phyloP scores from a whole-genome alignment of 441 rosid species.

The Brassica balearica region DNA sequence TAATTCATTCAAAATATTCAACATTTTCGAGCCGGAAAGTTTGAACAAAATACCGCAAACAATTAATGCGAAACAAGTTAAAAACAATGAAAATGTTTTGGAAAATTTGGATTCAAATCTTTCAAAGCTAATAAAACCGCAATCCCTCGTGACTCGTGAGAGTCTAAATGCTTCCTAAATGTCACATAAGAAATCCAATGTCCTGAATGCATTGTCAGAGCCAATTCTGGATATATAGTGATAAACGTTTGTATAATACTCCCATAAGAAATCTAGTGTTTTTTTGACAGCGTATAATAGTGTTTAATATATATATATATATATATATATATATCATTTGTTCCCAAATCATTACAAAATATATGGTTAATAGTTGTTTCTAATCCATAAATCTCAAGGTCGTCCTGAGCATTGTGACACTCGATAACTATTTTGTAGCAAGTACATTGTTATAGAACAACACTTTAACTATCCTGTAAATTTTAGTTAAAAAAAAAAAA shows the following conservation, averaged over 20 bases:
- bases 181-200: neutral
- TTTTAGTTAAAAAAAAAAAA: no score
- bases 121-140: neutral
- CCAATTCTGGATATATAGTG: neutral
- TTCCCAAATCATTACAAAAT: neutral
- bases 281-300: neutral
- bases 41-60: neutral
- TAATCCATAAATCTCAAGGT: neutral
- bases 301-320: neutral
- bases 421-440: neutral
- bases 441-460: neutral
- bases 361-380: neutral
- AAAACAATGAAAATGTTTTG: neutral
- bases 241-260: neutral
- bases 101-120: neutral
- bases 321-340: neutral
- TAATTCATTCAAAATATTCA: neutral
- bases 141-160: neutral
- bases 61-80: neutral
- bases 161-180: conserved; percentile 5
- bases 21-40: conserved; percentile 1
- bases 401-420: neutral
- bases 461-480: neutral
- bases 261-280: no score
- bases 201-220: neutral